Evolutionary conservation across 257 asterid genomes (phyloP).

Genomic region (Lantana camara): DNA sequence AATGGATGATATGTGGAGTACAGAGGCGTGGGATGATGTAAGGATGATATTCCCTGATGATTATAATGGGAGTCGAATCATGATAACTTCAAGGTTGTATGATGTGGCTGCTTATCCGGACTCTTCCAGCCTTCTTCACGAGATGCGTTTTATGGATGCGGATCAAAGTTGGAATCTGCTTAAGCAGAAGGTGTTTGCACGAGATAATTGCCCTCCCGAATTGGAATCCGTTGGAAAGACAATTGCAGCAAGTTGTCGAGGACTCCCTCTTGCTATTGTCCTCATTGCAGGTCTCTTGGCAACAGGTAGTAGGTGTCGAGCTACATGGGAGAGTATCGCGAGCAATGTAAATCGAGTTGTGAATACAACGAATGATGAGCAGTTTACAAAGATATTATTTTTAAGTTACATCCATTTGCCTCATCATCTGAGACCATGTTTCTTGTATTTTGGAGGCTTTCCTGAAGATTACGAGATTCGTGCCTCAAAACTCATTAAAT

Average conservation of each 20-base stretch:
- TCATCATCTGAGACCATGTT: too few species aligned
- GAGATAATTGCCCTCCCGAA: neutral
- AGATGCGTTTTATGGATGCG: constrained; percentile 2
- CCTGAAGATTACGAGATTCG: neutral
- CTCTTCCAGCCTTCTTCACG: neutral
- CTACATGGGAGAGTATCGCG: too few species aligned
- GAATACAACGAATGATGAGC: too few species aligned
- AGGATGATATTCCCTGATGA: neutral
- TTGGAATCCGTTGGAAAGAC: neutral
- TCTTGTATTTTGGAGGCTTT: neutral
- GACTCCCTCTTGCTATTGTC: neutral
- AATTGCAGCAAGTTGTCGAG: neutral
- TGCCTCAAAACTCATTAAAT: neutral
- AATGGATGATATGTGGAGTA: constrained; percentile 6
- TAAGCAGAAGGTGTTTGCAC: neutral
- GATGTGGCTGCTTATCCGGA: constrained; percentile 1
- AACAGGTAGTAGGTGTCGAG: neutral
- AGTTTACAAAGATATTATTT: constrained; percentile 13
- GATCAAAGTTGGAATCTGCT: constrained; percentile 10
- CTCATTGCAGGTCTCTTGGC: neutral
- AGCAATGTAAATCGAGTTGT: too few species aligned
- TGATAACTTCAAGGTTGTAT: neutral
- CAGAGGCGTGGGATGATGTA: neutral
- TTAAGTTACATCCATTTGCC: neutral
- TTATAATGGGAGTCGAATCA: neutral